These are phyloP conservation scores for Fusarium annulatum DNA, from an alignment of 2,329 filamentous ascomycete species.

Conservation along the genomic window DNA sequence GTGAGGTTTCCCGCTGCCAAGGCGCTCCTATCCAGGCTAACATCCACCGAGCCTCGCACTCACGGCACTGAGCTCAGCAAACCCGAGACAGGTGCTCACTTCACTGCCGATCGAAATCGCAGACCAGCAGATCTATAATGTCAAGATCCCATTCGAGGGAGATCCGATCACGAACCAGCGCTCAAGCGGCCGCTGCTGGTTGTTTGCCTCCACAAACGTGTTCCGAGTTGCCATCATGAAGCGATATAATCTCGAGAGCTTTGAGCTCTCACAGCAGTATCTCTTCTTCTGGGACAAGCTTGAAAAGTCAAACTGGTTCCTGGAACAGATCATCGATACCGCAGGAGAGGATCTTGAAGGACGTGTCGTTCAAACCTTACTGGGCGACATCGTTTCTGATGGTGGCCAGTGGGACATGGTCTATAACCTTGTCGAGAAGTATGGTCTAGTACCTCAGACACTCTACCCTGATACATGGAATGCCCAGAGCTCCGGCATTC, in stretches of 20 bases:
- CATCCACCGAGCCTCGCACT: conserved; percentile 72
- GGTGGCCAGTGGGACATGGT: conserved; percentile 96
- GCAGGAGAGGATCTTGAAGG: conserved; percentile 76
- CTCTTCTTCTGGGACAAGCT: conserved; percentile 96
- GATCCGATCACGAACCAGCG: conserved; percentile 87
- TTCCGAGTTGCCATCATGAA: conserved; percentile 91
- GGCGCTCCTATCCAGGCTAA: not conserved
- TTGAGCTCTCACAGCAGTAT: conserved; percentile 89
- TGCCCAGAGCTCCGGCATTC: conserved; percentile 74
- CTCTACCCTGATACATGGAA: conserved; percentile 87
- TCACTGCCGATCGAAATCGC: conserved; percentile 71
- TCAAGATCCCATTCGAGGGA: conserved; percentile 84
- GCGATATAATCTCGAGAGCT: conserved; percentile 78
- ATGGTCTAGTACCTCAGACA: conserved; percentile 85
- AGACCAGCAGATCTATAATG: conserved; percentile 85
- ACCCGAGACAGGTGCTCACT: conserved; percentile 73
- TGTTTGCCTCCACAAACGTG: conserved; percentile 91
- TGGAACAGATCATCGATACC: conserved; percentile 85
- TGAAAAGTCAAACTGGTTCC: conserved; percentile 90
- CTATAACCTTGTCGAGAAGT: conserved; percentile 85
- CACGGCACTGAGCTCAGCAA: conserved; percentile 74
- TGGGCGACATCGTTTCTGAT: conserved; percentile 77
- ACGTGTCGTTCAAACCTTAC: conserved; percentile 76
- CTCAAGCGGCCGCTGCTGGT: conserved; percentile 86
- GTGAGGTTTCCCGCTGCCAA: conserved; percentile 50